A percentile compares a stretch with the other conserved stretches of the same genome.
Evolutionary conservation across 805 yeast genomes (phyloP).

Genomic region (Priceomyces carsonii): DNA sequence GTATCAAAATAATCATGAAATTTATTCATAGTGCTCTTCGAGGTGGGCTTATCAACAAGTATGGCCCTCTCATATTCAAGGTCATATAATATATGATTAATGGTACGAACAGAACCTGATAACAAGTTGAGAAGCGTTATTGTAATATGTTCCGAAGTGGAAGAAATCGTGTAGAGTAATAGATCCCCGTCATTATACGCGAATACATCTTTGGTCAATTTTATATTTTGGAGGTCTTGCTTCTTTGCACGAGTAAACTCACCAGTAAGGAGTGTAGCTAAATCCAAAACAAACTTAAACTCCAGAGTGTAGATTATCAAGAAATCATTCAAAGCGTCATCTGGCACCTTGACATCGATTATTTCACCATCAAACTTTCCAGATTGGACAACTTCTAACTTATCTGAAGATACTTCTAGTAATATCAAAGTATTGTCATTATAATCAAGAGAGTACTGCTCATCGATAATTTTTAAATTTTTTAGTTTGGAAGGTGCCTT

Average conservation of each 20-base stretch:
- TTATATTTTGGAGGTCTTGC: not conserved
- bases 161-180: slow-evolving; percentile 1
- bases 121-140: slow-evolving; percentile 1
- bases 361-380: not conserved
- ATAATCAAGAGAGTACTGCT: not conserved
- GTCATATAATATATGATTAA: not conserved
- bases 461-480: not conserved
- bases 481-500: not conserved
- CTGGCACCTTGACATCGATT: not conserved
- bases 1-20: slow-evolving; percentile 35
- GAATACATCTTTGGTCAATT: not conserved
- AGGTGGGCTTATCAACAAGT: slow-evolving; percentile 33
- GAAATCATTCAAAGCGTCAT: not conserved
- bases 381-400: not conserved
- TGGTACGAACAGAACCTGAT: not conserved
- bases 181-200: slow-evolving; percentile 3
- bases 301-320: not conserved
- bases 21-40: slow-evolving; percentile 25
- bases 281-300: slow-evolving; percentile 1
- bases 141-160: not conserved
- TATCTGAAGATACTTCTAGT: not conserved
- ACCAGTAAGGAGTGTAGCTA: slow-evolving; percentile 1
- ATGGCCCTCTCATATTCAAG: slow-evolving; percentile 1
- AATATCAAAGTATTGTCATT: not conserved
- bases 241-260: not conserved